Percentiles rank a stretch among this genome's conserved stretches.
Conservation (phyloP, 345 rosid species). For the Citrus glauca region DNA sequence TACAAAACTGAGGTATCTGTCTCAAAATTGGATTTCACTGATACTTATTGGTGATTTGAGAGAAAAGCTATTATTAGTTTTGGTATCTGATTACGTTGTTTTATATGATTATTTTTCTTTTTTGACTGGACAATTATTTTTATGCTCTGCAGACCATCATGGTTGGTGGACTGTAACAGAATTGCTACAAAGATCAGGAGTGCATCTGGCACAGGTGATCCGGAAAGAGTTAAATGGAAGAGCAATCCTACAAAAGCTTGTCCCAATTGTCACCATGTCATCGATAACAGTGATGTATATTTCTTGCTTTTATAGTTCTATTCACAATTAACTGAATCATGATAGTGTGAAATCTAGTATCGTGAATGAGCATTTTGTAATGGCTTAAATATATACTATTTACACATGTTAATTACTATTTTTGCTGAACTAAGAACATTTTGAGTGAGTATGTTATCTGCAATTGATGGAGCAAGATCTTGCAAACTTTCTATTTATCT, state of each 20-base stretch:
- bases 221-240: conserved; percentile 49
- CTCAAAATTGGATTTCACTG: too few relatives aligned
- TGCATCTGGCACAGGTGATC: conserved; percentile 53
- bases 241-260: conserved; percentile 86
- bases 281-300: conserved; percentile 86
- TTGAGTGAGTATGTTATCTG: background rate
- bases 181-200: conserved; percentile 84
- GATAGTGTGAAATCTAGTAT: background rate
- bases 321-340: background rate
- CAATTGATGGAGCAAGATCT: background rate
- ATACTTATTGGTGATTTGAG: too few relatives aligned
- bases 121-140: conserved; percentile 5
- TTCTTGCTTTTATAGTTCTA: conserved; percentile 7
- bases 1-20: too few relatives aligned
- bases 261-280: conserved; percentile 68
- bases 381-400: background rate
- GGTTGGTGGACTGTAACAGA: conserved; percentile 83
- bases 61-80: background rate
- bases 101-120: background rate
- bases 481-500: background rate
- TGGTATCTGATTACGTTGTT: background rate
- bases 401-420: background rate
- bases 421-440: background rate
- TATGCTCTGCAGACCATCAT: conserved; percentile 54
- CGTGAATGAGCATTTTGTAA: background rate